These are phyloP conservation scores for Podosphaera leucotricha DNA, from an alignment of 2,329 filamentous ascomycete genomes.

Conservation along the genomic window DNA sequence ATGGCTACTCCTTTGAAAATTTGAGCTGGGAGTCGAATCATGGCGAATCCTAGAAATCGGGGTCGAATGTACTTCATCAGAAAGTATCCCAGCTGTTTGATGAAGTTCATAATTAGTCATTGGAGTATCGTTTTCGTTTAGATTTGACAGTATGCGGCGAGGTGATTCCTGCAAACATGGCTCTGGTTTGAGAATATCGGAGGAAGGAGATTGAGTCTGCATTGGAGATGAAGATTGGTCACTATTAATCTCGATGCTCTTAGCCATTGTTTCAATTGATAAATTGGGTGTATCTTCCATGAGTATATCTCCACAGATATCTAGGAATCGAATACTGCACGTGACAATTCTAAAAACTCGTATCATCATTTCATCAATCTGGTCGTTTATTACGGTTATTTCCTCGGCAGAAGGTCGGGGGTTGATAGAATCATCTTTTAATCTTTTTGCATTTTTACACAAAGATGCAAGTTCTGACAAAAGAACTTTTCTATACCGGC, in stretches of 20 bases:
- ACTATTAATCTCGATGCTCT: no score
- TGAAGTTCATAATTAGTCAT: no score
- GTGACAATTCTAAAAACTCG: conserved; percentile 91
- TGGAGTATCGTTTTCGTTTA: no score
- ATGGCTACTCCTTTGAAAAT: no score
- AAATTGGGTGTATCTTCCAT: no score
- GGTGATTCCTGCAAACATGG: conserved; percentile 18
- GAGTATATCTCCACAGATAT: conserved; percentile 25
- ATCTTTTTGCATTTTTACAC: conserved; percentile 66
- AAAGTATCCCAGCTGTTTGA: no score
- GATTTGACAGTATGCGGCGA: conserved; percentile 13
- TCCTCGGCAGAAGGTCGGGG: conserved; percentile 19
- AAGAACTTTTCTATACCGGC: conserved; percentile 64
- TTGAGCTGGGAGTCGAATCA: no score
- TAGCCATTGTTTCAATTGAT: no score
- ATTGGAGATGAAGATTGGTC: conserved; percentile 29
- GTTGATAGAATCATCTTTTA: conserved; percentile 34
- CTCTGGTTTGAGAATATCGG: conserved; percentile 20
- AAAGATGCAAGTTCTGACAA: conserved; percentile 74
- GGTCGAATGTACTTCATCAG: no score
- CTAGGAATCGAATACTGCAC: conserved; percentile 70
- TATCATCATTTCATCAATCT: conserved; percentile 79
- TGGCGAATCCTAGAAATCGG: no score
- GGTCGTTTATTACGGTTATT: conserved; percentile 40
- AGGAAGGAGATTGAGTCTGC: conserved; percentile 31